Base-by-base conservation (phyloP, 73 alveolate species). In the Durusdinium trenchii region DNA sequence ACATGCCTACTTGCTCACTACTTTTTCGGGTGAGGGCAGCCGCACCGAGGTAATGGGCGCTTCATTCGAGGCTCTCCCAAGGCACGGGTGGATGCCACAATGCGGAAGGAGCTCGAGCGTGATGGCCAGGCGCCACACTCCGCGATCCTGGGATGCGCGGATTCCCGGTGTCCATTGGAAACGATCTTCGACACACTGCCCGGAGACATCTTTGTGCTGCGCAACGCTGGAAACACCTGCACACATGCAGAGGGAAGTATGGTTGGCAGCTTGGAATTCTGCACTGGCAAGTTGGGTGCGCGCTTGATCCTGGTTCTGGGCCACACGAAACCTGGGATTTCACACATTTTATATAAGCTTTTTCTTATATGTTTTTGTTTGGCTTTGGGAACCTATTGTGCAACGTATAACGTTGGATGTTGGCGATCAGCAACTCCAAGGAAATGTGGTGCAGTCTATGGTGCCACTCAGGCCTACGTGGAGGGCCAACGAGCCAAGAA, bases 271-370 rank as follows among this genome's bases (percentile, higher is more conserved):
- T 30, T 54, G 51, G 94, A 85, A 43, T 85, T 85, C 76, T 85
- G 79, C 79, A 54, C 52, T n/a, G 69, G 69, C 78, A 54, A 50
- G 43, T 52, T 85, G 54, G 78, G 78, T 40, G 40, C 94, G 18
- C 52, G 78, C 69, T 35, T 85, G 94, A 50, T 85, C 79, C 79
- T 85, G 94, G 94, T 85, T 46, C 54, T 85, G 46, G 94, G 94
- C 57, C 94, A 85, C 71, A 85, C 94, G n/a, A n/a, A n/a, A n/a
- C n/a, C n/a, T n/a, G n/a, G n/a, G n/a, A n/a, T n/a, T n/a, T n/a
- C n/a, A n/a, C n/a, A n/a, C n/a, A n/a, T n/a, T n/a, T n/a, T n/a
- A n/a, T n/a, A n/a, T n/a, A n/a, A n/a, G n/a, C n/a, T n/a, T n/a
- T n/a, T n/a, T n/a, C n/a, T n/a, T n/a, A n/a, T n/a, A n/a, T n/a